Conservation (phyloP, 169 alveolate species). For the Hammondia hammondi region DNA sequence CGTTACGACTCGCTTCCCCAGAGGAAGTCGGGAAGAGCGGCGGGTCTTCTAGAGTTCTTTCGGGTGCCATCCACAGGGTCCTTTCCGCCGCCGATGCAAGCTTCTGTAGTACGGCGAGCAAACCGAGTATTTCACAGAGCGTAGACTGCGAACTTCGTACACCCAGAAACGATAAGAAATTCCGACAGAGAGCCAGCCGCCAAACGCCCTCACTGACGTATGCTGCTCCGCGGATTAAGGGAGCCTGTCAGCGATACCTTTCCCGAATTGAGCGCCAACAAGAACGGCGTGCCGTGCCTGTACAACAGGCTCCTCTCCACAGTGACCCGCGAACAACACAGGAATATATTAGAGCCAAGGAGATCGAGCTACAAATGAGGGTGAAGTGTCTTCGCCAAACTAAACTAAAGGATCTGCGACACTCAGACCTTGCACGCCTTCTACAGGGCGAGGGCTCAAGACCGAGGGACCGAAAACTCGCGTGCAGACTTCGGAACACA, state of each 20-base stretch:
- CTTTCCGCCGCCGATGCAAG: not conserved
- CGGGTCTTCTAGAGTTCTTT: not conserved
- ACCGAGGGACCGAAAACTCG: not conserved
- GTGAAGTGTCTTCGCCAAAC: not conserved
- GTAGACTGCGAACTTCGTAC: not conserved
- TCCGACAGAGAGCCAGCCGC: not conserved
- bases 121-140: not conserved
- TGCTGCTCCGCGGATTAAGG: not conserved
- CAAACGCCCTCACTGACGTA: not conserved
- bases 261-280: not conserved
- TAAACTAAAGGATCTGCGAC: not conserved
- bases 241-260: not conserved
- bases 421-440: not conserved
- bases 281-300: not conserved
- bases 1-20: not conserved
- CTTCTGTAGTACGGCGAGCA: not conserved
- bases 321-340: not conserved
- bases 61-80: not conserved
- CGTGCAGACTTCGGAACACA: not conserved
- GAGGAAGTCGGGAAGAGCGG: not conserved
- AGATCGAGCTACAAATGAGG: not conserved
- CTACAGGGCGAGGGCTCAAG: not conserved
- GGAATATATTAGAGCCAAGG: not conserved
- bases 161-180: not conserved
- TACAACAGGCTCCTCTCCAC: not conserved